Evolutionary conservation across 2,329 filamentous ascomycete genomes (phyloP), one percentile per base, ranked within the genome.

Genomic region (Neurospora sp.): DNA sequence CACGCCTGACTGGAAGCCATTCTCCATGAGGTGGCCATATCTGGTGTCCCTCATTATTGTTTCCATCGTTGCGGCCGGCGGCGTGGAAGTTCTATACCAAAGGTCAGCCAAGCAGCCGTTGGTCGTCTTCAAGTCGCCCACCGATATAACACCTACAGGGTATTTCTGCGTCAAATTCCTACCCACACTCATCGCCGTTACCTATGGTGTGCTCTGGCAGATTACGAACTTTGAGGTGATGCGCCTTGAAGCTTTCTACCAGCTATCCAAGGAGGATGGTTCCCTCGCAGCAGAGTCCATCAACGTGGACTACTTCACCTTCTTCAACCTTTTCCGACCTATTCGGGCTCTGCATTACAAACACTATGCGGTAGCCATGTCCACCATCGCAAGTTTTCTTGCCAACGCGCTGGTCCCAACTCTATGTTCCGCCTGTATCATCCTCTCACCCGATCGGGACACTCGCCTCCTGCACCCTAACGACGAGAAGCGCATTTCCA

Each of bases 271-370:
- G 72, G 81, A 84, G 3, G 83, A 83, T 3, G 89, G 89, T 15
- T 87, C 89, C 0, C 79, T 89, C 23, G 89, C 89, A 0, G 85
- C 85, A 46, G 86, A 88, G 76, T 91, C 89, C 0, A 85, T 93
- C 75, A 93, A 92, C 73, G 89, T 91, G 72, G 89, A 92, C 77
- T 93, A 93, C 71, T 84, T 91, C 66, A 92, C 90, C 5, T 85
- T 87, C 74, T 86, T 90, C 80, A 89, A 85, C 75, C 87, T 91
- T 75, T 79, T 90, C 46, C 84, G 89, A 2, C 91, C 91, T 0
- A 78, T 92, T 4, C 83, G 85, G 66, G 90, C 90, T 1, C 75
- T 92, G 2, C 82, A 82, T 71, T 84, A 87, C 72, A 84, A 83
- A 66, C 91, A 93, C 74, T 91, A 89, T 76, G 89, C 90, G 0